These are phyloP conservation scores for Penicillium decumbens DNA, from an alignment of 2,329 filamentous ascomycete genomes.

Conservation along the genomic window DNA sequence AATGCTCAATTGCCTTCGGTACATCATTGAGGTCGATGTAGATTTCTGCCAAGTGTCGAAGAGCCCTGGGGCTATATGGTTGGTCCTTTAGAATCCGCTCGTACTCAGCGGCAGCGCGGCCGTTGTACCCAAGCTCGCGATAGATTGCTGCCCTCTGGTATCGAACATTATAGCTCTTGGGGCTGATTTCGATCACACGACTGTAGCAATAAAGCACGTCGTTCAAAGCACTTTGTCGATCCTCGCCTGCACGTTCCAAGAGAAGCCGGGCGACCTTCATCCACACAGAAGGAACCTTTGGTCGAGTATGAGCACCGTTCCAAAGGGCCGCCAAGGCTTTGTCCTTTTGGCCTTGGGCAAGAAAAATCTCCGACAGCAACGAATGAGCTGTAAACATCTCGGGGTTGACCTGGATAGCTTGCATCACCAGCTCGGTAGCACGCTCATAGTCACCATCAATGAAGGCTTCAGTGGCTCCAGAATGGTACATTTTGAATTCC, in stretches of 20 bases:
- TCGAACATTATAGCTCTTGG: conserved; percentile 50
- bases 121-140: conserved; percentile 47
- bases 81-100: conserved; percentile 52
- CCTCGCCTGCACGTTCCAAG: conserved; percentile 46
- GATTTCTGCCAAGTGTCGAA: conserved; percentile 55
- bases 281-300: conserved; percentile 55
- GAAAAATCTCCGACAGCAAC: conserved; percentile 56
- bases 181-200: conserved; percentile 52
- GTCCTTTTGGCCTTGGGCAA: conserved; percentile 52
- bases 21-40: conserved; percentile 51
- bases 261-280: conserved; percentile 54
- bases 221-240: conserved; percentile 41
- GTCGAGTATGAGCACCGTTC: conserved; percentile 55
- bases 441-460: conserved; percentile 46
- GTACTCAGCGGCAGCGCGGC: conserved; percentile 49
- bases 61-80: conserved; percentile 52
- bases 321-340: conserved; percentile 55
- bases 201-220: conserved; percentile 52
- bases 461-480: conserved; percentile 47
- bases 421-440: conserved; percentile 42
- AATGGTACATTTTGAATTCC: conserved; percentile 47
- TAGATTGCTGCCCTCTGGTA: conserved; percentile 54
- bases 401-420: conserved; percentile 55
- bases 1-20: conserved; percentile 47
- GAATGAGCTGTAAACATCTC: conserved; percentile 60